Base-by-base conservation (phyloP, 2,329 filamentous ascomycete genomes). In the Aspergillus ruber region DNA sequence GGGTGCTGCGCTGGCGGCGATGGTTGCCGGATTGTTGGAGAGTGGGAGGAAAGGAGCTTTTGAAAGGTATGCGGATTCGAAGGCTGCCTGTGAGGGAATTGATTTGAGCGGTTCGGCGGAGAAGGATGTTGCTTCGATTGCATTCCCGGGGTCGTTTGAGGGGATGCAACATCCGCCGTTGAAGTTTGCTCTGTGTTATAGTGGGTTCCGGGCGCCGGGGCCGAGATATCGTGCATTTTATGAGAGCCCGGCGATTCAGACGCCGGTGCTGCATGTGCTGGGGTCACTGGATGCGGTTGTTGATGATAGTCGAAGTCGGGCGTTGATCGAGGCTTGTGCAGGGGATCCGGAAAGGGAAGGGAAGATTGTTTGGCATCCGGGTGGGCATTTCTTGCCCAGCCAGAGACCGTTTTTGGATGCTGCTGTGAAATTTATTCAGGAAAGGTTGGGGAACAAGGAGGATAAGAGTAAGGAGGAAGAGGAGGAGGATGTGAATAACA, bases 211-310 rank as follows among this genome's bases (percentile, higher is more conserved):
- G 32, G 82, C 86, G 0, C 73, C 79, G 2, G 78, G 81, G 33
- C 67, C 74, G 13, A 69, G 79, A 38, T 83, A 94, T 63, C 65
- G 66, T 35, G 87, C 80, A 45, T 83, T 88, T 51, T 94, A 88
- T 63, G 80, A 88, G 56, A 53, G 59, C 6, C 88, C 88, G 13
- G 77, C 79, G 63, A 84, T 96, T 50, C 67, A 64, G 52, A 95
- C 90, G 50, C 87, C 88, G 0, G 81, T 86, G 52, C 65, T 95
- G 68, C 89, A 95, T 71, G 85, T 90, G 56, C 66, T 95, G 21
- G 91, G 91, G 1, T 85, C 82, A 46, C 72, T 95, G 56, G 91
- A 96, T 71, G 88, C 85, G 2, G 88, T 96, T 1, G 90, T 97
- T 0, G 87, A 90, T 27, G 90, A 96, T 73, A 68, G 69, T 45